Evolutionary conservation across 345 rosid species (phyloP).

Genomic region (Citrus glauca): DNA sequence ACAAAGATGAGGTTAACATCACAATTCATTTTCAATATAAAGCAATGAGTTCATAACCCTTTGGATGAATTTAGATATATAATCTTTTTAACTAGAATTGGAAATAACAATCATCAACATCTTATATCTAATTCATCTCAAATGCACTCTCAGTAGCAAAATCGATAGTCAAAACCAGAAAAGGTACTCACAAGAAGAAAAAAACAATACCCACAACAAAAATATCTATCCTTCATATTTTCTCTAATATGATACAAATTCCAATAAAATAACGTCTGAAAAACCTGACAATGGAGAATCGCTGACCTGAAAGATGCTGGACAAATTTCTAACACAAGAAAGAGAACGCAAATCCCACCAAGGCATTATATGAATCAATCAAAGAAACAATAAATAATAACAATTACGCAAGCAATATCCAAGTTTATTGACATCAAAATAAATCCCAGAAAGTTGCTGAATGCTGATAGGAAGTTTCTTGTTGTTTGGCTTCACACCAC

Average conservation of each 20-base stretch:
- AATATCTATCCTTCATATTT: neutral
- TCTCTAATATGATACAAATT: neutral
- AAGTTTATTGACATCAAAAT: constrained; percentile 3
- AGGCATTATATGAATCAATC: constrained; percentile 25
- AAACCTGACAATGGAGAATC: neutral
- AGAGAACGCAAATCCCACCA: constrained; percentile 29
- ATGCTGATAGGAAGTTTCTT: constrained; percentile 10
- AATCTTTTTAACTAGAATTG: neutral
- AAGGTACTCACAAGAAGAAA: neutral
- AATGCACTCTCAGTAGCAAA: neutral
- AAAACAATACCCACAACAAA: neutral
- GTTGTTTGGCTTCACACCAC: neutral
- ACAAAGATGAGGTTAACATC: constrained; percentile 4
- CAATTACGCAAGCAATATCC: neutral
- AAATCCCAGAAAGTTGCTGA: neutral
- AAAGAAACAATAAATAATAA: neutral
- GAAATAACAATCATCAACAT: neutral
- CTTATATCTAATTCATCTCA: neutral
- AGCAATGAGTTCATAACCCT: neutral
- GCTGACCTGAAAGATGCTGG: constrained; percentile 25
- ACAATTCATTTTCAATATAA: neutral
- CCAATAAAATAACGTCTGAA: neutral
- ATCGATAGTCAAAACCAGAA: neutral
- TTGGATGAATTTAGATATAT: neutral
- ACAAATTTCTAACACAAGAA: constrained; percentile 22